phyloP scores from a whole-genome alignment of 1,284 basidiomycete genomes.

The Irpex sp. region DNA sequence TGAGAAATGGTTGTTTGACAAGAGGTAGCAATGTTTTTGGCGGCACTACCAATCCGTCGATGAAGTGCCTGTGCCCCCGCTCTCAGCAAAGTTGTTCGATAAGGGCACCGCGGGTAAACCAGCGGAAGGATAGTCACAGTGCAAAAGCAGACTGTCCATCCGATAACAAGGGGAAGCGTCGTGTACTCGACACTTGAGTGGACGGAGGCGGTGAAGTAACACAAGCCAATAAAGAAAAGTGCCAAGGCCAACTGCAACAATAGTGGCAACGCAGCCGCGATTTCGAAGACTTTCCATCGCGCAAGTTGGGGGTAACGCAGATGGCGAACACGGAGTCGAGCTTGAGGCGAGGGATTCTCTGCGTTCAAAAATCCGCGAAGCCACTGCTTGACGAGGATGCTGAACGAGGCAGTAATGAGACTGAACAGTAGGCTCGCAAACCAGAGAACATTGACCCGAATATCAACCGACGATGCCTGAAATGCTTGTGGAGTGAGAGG shows the following conservation, averaged over 20 bases:
- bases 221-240: not conserved
- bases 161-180: not conserved
- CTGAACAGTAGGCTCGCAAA: not conserved
- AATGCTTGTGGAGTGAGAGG: not conserved
- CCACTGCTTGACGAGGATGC: not conserved
- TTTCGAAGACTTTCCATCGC: not conserved
- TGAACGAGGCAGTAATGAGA: not conserved
- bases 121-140: not conserved
- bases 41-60: not conserved
- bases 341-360: not conserved
- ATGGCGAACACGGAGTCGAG: not conserved
- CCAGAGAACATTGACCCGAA: not conserved
- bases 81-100: not conserved
- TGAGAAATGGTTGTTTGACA: too few species aligned
- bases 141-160: not conserved
- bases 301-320: not conserved
- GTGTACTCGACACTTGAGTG: not conserved
- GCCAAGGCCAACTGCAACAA: not conserved
- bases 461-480: not conserved
- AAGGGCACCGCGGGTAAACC: not conserved
- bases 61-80: too few species aligned
- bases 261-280: not conserved
- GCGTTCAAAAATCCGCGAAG: not conserved
- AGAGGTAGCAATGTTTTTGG: not conserved
- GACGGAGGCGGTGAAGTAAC: not conserved